phyloP scores from a whole-genome alignment of 768 basidiomycete genomes.

The Boletus barrowsii region DNA sequence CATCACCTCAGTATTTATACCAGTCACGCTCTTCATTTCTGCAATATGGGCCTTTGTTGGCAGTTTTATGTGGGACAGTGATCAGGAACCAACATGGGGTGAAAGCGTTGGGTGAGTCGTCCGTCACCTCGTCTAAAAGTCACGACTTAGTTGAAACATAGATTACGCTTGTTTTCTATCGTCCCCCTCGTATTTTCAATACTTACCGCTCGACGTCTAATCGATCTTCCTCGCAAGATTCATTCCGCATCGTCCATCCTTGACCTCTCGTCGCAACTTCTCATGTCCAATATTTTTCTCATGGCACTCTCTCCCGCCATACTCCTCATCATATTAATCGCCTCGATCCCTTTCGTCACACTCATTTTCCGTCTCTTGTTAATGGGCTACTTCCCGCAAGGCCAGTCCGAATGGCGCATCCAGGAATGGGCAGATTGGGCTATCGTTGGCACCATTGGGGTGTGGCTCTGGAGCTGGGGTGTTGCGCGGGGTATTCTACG shows the following conservation, averaged over 20 bases:
- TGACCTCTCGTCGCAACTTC: conserved; percentile 62
- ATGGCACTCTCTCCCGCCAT: conserved; percentile 72
- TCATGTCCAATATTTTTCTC: conserved; percentile 71
- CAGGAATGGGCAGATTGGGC: conserved; percentile 74
- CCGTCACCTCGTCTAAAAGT: background rate
- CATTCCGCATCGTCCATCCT: conserved; percentile 59
- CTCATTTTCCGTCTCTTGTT: conserved; percentile 76
- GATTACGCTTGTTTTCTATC: conserved; percentile 65
- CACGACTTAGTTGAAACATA: conserved; percentile 8
- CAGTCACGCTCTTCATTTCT: conserved; percentile 68
- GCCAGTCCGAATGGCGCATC: conserved; percentile 51
- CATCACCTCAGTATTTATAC: conserved; percentile 71
- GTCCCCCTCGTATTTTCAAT: conserved; percentile 69
- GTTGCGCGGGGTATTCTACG: conserved; percentile 78
- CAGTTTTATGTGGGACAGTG: conserved; percentile 63
- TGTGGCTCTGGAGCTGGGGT: conserved; percentile 76
- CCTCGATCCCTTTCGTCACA: conserved; percentile 76
- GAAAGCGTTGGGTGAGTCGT: conserved; percentile 70
- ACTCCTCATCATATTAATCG: conserved; percentile 62
- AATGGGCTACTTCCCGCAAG: conserved; percentile 51
- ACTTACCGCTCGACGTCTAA: conserved; percentile 67
- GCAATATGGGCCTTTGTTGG: conserved; percentile 81
- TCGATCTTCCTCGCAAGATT: conserved; percentile 67
- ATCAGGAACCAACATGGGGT: conserved; percentile 69
- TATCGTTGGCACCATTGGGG: conserved; percentile 45